Percentiles rank a stretch among this genome's conserved stretches.
These are phyloP conservation scores for Geotrichum cucujoidarum DNA, from an alignment of 1,139 yeast genomes.

Conservation along the genomic window DNA sequence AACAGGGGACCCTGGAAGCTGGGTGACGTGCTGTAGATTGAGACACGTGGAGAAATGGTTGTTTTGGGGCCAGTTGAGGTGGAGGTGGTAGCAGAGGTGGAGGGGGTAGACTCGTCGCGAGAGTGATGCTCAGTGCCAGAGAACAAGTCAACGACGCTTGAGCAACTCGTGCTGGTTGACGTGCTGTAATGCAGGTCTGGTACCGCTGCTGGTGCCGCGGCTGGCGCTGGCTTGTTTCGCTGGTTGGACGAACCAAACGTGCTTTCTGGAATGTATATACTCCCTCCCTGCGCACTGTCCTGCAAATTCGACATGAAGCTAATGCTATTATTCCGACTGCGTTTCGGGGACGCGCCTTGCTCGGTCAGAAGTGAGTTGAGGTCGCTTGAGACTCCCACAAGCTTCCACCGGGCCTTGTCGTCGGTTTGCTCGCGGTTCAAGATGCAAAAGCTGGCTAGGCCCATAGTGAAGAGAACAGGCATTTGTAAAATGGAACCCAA, in stretches of 20 bases:
- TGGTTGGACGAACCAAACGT: background rate
- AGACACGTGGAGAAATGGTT: background rate
- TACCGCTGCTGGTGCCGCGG: background rate
- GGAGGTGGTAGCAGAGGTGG: background rate
- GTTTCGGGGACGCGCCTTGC: too few species aligned
- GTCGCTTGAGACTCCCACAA: constrained; percentile 3
- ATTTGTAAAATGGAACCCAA: constrained; percentile 33
- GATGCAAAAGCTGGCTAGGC: constrained; percentile 30
- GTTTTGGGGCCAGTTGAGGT: background rate
- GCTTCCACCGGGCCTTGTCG: background rate
- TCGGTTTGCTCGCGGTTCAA: background rate
- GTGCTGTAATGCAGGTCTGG: constrained; percentile 1
- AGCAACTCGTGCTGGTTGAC: constrained; percentile 8
- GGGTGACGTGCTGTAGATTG: background rate
- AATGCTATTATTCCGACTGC: too few species aligned
- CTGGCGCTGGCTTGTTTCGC: background rate
- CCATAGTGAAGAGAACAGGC: constrained; percentile 35
- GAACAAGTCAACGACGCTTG: constrained; percentile 8
- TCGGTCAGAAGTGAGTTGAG: constrained; percentile 3
- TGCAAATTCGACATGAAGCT: too few species aligned
- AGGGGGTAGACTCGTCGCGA: too few species aligned
- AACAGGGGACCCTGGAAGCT: background rate
- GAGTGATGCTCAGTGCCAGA: background rate
- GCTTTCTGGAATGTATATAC: background rate
- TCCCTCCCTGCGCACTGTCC: too few species aligned